These are phyloP conservation scores for Fusarium sp. DNA, from an alignment of 2,329 filamentous ascomycete genomes.

Conservation along the genomic window DNA sequence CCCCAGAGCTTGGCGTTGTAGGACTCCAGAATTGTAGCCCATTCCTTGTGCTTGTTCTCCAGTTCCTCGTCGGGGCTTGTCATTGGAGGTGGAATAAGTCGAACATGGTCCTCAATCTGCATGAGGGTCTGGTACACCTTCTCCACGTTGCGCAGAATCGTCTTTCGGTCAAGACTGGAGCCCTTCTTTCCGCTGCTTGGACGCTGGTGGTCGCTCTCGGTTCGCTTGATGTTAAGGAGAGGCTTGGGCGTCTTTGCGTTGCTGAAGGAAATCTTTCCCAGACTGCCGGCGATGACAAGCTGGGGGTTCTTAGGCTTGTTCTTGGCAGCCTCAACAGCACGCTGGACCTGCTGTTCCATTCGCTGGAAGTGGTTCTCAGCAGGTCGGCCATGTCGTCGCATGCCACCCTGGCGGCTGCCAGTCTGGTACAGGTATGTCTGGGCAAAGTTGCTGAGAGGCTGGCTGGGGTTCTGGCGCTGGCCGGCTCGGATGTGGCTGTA, in stretches of 20 bases:
- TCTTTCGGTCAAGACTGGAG: constrained; percentile 80
- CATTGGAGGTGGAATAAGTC: constrained; percentile 75
- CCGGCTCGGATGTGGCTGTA: constrained; percentile 93
- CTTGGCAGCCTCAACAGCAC: constrained; percentile 96
- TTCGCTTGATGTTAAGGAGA: constrained; percentile 92
- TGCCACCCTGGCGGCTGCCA: constrained; percentile 81
- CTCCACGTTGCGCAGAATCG: constrained; percentile 87
- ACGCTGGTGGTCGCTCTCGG: constrained; percentile 73
- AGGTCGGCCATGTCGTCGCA: constrained; percentile 80
- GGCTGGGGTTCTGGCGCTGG: constrained; percentile 89
- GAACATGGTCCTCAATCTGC: constrained; percentile 93
- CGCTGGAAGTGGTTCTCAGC: constrained; percentile 98
- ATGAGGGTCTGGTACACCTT: constrained; percentile 88
- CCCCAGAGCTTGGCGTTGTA: constrained; percentile 87
- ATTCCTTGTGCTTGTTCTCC: constrained; percentile 81
- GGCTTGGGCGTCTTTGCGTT: constrained; percentile 98
- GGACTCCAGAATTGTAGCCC: constrained; percentile 69
- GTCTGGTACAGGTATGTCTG: constrained; percentile 98
- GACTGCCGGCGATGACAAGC: constrained; percentile 92
- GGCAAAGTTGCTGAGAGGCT: constrained; percentile 94
- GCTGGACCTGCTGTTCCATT: constrained; percentile 99
- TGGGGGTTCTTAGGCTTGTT: constrained; percentile 98
- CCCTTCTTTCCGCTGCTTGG: constrained; percentile 62
- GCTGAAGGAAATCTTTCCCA: constrained; percentile 99
- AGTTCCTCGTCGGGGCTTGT: constrained; percentile 73